Evolutionary conservation across 225 moss, liverwort and hornwort species (phyloP), one percentile per base, ranked within the genome.

Genomic region (Antitrichia curtipendula): DNA sequence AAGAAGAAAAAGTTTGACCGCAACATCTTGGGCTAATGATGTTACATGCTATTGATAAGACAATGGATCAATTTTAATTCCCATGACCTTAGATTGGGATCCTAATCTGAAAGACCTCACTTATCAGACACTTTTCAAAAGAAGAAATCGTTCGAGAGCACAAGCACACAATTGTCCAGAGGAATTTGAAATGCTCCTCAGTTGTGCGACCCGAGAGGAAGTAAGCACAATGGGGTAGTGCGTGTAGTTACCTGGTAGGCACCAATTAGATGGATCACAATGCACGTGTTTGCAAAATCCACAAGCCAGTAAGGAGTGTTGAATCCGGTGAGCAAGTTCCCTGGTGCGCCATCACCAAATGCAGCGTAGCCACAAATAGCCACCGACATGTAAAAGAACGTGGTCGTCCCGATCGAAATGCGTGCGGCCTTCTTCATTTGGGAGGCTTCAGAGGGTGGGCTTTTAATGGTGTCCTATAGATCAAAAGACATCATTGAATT

Each of bases 231-330:
- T 52, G 77, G 19, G 58, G 53, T 23, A n/a, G 23, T 27, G 47
- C 32, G 41, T 57, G 43, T 22, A 21, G 36, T 47, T 87, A 98
- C 97, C 97, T 98, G 95, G 84, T 96, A 98, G 57, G 95, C 96
- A 68, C 98, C 98, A 36, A 98, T 6, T 10, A 96, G 95, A 88
- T 97, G 97, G 81, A 97, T 89, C 49, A 97, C 94, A 36, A 97
- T 91, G 81, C 94, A 94, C 5, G 94, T 79, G 74, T 97, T 97
- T 14, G 96, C 94, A 52, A 97, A 86, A 53, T 96, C 92, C 29
- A 96, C 95, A 6, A 97, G 91, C 97, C 97, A 96, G 76, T 91
- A 96, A 16, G 96, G 96, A 40, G 53, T 82, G 54, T 47, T 82
- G 85, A 95, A 96, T 58, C 95, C 95, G 20, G 95, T 94, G 52